Conservation (phyloP, 257 asterid genomes). For the Petunia axillaris region DNA sequence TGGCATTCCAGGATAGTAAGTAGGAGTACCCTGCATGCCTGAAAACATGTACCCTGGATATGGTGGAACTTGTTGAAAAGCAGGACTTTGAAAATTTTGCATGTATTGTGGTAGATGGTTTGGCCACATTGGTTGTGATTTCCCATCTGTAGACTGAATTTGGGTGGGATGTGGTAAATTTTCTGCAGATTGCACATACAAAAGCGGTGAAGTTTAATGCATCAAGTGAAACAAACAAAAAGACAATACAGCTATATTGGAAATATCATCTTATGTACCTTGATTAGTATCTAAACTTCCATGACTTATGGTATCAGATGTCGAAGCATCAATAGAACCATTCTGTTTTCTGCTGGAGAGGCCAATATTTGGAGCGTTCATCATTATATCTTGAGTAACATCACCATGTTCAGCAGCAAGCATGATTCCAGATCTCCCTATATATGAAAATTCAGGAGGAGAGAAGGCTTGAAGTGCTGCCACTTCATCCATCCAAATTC, state of each 20-base stretch:
- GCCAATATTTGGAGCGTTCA: background rate
- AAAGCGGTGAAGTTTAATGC: slow-evolving; percentile 5
- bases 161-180: slow-evolving; percentile 41
- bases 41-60: slow-evolving; percentile 63
- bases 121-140: slow-evolving; percentile 59
- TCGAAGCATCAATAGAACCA: slow-evolving; percentile 44
- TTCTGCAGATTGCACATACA: slow-evolving; percentile 42
- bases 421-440: slow-evolving; percentile 56
- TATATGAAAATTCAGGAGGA: slow-evolving; percentile 48
- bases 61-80: slow-evolving; percentile 55
- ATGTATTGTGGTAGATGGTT: slow-evolving; percentile 47
- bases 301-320: slow-evolving; percentile 45
- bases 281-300: slow-evolving; percentile 53
- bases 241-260: background rate
- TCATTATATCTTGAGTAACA: slow-evolving; percentile 22
- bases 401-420: slow-evolving; percentile 54
- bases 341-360: slow-evolving; percentile 25
- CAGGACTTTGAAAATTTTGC: slow-evolving; percentile 63
- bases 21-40: slow-evolving; percentile 56
- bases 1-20: slow-evolving; percentile 52
- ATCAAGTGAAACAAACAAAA: background rate
- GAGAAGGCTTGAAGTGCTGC: slow-evolving; percentile 72
- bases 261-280: slow-evolving; percentile 42
- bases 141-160: slow-evolving; percentile 53
- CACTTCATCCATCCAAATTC: slow-evolving; percentile 83